Base-by-base conservation (phyloP, 441 rosid species). In the Erysimum cheiri region DNA sequence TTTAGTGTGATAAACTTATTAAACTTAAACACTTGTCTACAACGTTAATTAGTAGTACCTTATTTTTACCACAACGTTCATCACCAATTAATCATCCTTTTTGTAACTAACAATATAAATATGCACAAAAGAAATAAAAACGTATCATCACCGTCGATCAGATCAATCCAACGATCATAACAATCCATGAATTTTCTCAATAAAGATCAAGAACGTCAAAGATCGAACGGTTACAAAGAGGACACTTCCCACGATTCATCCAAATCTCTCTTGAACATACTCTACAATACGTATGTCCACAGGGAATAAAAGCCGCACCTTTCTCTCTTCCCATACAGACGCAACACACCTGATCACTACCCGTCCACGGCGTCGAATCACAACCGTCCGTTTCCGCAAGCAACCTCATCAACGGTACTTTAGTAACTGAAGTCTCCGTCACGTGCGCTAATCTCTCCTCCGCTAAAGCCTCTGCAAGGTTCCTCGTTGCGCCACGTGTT, bases 271-370 rank as follows among this genome's bases (percentile, higher is more conserved):
- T 74, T 13, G 91, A 88, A 58, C 94, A 87, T 19, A 81, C 82
- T 78, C 92, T 79, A 69, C 98, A 93, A 80, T 81, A 93, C 13
- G 93, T 86, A 61, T 93, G 98, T 32, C 98, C 98, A 78, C 98
- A 90, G 40, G 97, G 96, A 71, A 93, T 93, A 69, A 93, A 88
- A 22, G 98, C 98, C 41, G 98, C 93, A 0, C 92, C 98, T 64
- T 88, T 90, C 72, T 82, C 84, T 72, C 93, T 84, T 60, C 80
- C 90, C 96, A 88, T 87, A 87, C 98, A 93, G 88, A 93, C 98
- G 85, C 79, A 75, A 29, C 58, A 70, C 71, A 77, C 1, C 2
- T 54, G 56, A 52, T 63, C 73, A 50, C 29, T 15, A 55, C 82
- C 52, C 29, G 31, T 17, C 65, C 78, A 72, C 63, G 69, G 64